phyloP scores from a whole-genome alignment of 2,329 filamentous ascomycete genomes.

The Colletotrichum sp. region DNA sequence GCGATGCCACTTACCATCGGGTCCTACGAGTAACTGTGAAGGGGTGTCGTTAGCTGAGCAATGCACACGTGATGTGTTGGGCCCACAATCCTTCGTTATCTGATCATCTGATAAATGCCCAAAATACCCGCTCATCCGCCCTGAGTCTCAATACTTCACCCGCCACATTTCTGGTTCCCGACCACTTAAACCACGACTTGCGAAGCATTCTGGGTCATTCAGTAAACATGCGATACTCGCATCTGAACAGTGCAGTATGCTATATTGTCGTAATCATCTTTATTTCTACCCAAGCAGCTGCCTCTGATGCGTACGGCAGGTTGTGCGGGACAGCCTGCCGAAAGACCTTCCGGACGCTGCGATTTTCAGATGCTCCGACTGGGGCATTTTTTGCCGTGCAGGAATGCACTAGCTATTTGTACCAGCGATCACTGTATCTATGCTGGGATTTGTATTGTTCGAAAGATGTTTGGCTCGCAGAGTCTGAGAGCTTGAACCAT shows the following conservation, averaged over 20 bases:
- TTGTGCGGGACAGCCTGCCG: not conserved
- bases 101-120: not conserved
- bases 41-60: slow-evolving; percentile 48
- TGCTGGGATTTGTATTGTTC: not conserved
- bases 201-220: not conserved
- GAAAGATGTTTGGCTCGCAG: not conserved
- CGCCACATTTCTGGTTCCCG: not conserved
- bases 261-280: not conserved
- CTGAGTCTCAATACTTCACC: not conserved
- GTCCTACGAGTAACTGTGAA: not conserved
- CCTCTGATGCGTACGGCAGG: not conserved
- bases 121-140: not conserved
- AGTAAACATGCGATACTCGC: not conserved
- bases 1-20: not conserved
- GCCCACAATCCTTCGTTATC: not conserved
- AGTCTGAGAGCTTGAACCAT: not conserved
- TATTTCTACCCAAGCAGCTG: not conserved
- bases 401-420: not conserved
- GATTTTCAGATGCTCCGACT: not conserved
- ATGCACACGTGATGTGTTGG: not conserved
- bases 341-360: not conserved
- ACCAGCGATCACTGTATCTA: not conserved
- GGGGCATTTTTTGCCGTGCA: not conserved
- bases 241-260: not conserved
- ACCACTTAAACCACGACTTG: not conserved